Percentiles rank a stretch among this genome's conserved stretches.
Conservation (phyloP, 2,329 filamentous ascomycete genomes). For the Ophiocordyceps robertsii region DNA sequence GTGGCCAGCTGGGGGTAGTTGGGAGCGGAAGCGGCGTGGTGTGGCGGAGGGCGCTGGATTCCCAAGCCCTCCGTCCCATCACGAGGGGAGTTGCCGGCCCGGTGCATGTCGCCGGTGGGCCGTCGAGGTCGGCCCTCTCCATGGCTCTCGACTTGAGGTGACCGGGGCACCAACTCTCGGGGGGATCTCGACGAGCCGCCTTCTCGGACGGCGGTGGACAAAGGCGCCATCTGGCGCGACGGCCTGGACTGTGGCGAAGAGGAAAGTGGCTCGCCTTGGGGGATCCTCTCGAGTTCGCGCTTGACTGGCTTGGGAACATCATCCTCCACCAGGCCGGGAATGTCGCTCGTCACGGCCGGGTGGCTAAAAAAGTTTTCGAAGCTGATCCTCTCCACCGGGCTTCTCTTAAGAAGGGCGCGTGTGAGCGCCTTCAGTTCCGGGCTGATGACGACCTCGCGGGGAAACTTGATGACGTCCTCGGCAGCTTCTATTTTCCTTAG, state of each 20-base stretch:
- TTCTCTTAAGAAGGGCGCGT: slow-evolving; percentile 68
- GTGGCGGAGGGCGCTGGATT: slow-evolving; percentile 32
- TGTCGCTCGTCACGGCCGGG: slow-evolving; percentile 56
- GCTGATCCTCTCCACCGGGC: slow-evolving; percentile 69
- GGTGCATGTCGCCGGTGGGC: slow-evolving; percentile 13
- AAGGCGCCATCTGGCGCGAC: slow-evolving; percentile 24
- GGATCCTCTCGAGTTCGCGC: slow-evolving; percentile 21
- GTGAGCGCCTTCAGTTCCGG: slow-evolving; percentile 71
- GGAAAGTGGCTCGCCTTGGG: slow-evolving; percentile 15
- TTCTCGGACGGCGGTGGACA: slow-evolving; percentile 16
- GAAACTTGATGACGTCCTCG: slow-evolving; percentile 76
- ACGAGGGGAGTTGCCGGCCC: slow-evolving; percentile 27
- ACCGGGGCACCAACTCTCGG: slow-evolving; percentile 25
- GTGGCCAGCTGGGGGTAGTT: slow-evolving; percentile 21
- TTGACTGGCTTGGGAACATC: slow-evolving; percentile 39
- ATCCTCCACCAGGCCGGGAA: slow-evolving; percentile 70
- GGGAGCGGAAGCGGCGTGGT: slow-evolving; percentile 36
- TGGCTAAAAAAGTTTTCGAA: slow-evolving; percentile 80
- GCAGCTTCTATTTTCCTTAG: slow-evolving; percentile 82
- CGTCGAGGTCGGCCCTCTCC: slow-evolving; percentile 21
- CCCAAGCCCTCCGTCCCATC: slow-evolving; percentile 36
- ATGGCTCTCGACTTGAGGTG: slow-evolving; percentile 30
- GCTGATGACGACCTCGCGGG: slow-evolving; percentile 56
- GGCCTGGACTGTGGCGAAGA: slow-evolving; percentile 11
- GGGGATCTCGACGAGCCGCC: slow-evolving; percentile 23